Percentiles rank a stretch among this genome's conserved stretches.
Evolutionary conservation across 345 rosid species (phyloP).

Genomic region (Lenwebbia sp.): DNA sequence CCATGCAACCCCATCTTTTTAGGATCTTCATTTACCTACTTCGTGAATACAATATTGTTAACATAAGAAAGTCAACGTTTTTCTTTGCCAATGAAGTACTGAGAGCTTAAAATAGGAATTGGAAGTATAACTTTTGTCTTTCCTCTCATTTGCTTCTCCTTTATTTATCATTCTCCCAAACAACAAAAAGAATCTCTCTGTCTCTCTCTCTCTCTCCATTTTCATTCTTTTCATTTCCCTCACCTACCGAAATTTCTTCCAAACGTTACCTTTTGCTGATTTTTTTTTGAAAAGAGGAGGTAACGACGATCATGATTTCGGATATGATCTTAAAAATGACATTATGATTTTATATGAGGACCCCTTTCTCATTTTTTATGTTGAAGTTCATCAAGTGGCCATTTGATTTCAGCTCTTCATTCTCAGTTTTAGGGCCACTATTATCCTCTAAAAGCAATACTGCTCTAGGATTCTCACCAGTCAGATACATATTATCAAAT

Average conservation of each 20-base stretch:
- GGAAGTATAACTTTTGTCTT: not conserved
- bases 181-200: not conserved
- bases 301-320: fast-evolving
- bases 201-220: not conserved
- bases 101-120: not conserved
- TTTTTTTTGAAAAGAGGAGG: not conserved
- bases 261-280: not conserved
- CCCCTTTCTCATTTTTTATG: not conserved
- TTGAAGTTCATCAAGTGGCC: not conserved
- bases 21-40: not conserved
- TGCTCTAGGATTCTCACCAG: not conserved
- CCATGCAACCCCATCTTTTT: not conserved
- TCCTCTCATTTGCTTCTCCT: not conserved
- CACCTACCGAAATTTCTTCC: not conserved
- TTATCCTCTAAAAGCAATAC: not conserved
- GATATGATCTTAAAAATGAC: not conserved
- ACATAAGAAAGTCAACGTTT: not conserved
- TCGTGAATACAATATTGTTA: not conserved
- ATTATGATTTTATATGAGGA: not conserved
- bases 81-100: not conserved
- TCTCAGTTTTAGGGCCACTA: not conserved
- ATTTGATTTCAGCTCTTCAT: not conserved
- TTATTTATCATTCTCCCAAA: not conserved
- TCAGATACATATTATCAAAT: not conserved
- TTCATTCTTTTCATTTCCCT: not conserved